Conservation (phyloP, 192 early-diverging fungal genomes). For the Backusella sp. region DNA sequence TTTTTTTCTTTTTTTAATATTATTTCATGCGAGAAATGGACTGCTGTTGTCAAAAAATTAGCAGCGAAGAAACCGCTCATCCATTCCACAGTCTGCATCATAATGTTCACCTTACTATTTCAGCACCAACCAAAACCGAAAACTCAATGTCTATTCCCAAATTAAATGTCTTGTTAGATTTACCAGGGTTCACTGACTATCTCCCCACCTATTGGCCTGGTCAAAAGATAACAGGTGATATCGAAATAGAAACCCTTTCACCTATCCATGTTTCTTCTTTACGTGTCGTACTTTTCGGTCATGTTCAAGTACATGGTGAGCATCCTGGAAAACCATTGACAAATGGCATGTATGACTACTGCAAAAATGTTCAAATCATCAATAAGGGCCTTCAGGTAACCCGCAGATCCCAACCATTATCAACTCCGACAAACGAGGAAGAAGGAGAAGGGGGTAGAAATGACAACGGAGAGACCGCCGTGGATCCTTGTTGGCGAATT, state of each 20-base stretch:
- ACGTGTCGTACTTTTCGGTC: slow-evolving; percentile 10
- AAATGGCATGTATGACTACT: slow-evolving; percentile 20
- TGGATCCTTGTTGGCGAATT: neutral
- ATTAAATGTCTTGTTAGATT: neutral
- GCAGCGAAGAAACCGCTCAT: neutral
- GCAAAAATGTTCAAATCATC: slow-evolving; percentile 10
- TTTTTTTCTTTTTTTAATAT: neutral
- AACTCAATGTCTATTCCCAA: neutral
- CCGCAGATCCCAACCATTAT: neutral
- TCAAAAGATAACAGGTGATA: slow-evolving; percentile 7
- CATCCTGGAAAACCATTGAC: neutral
- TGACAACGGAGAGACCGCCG: neutral
- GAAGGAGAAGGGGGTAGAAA: neutral
- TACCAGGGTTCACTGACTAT: neutral
- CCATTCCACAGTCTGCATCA: neutral
- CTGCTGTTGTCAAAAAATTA: slow-evolving; percentile 1
- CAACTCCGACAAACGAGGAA: neutral
- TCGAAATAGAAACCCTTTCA: neutral
- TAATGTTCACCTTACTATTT: neutral
- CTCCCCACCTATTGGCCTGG: slow-evolving; percentile 3
- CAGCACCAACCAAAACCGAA: neutral
- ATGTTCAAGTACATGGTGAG: slow-evolving; percentile 13
- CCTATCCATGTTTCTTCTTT: slow-evolving; percentile 5
- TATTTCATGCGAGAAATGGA: neutral
- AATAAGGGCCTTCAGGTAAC: slow-evolving; percentile 12